Percentiles rank a stretch among this genome's conserved stretches.
Evolutionary conservation across 2,329 filamentous ascomycete species (phyloP).

Genomic region (Chaetomium sp.): DNA sequence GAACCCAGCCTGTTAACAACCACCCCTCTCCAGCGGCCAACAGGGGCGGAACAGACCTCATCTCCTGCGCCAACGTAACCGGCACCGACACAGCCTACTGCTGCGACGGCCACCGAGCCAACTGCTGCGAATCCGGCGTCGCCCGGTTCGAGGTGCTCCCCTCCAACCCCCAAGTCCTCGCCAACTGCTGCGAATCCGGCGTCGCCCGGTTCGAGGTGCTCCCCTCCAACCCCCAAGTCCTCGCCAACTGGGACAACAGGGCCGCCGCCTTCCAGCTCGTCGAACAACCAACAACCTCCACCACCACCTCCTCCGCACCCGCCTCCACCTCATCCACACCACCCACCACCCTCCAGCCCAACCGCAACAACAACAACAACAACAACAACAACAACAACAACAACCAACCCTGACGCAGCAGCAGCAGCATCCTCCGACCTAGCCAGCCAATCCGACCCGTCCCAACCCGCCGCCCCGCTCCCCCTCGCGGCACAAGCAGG

Average conservation of each 20-base stretch:
- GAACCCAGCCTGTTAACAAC: background rate
- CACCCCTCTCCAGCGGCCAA: slow-evolving; percentile 2
- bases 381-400: no score
- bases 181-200: slow-evolving; percentile 17
- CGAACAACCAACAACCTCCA: background rate
- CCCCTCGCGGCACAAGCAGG: slow-evolving; percentile 16
- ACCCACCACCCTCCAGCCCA: background rate
- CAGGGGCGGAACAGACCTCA: slow-evolving; percentile 14
- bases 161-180: slow-evolving; percentile 1
- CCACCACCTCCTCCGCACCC: background rate
- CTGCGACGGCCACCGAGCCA: slow-evolving; percentile 16
- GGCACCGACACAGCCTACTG: slow-evolving; percentile 22
- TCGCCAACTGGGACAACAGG: background rate
- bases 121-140: slow-evolving; percentile 18
- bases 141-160: slow-evolving; percentile 19
- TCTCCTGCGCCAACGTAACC: slow-evolving; percentile 22
- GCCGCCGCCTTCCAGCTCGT: background rate
- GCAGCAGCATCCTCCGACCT: no score
- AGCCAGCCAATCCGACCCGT: no score
- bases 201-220: slow-evolving; percentile 18
- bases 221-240: slow-evolving; percentile 8
- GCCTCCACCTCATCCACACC: background rate
- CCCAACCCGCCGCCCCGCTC: background rate
- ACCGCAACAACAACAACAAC: background rate
- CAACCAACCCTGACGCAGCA: no score